Conservation (phyloP, 208 protist species). For the Crithidia thermophila region DNA sequence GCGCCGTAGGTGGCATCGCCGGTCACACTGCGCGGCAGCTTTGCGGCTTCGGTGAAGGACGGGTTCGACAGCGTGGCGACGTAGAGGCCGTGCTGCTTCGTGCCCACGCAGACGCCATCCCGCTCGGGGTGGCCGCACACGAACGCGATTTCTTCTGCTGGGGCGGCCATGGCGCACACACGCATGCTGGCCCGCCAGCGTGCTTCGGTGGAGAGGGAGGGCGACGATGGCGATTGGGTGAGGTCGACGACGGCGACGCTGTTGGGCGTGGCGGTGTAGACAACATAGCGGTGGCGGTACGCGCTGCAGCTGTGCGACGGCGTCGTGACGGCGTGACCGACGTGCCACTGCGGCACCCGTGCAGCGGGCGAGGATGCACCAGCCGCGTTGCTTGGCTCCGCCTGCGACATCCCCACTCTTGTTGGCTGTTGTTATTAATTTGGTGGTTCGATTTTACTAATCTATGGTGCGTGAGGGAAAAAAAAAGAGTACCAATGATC, state of each 20-base stretch:
- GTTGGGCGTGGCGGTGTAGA: conserved; percentile 26
- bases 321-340: conserved; percentile 24
- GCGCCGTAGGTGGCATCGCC: conserved; percentile 61
- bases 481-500: neutral
- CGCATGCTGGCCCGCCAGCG: conserved; percentile 25
- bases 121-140: conserved; percentile 55
- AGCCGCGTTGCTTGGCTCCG: too few species aligned
- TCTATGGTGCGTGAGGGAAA: too few species aligned
- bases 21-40: conserved; percentile 51
- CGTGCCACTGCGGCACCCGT: conserved; percentile 12
- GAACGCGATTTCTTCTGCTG: conserved; percentile 51
- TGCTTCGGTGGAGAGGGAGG: neutral
- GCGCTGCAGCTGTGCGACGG: conserved; percentile 24
- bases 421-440: too few species aligned
- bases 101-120: conserved; percentile 71
- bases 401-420: too few species aligned
- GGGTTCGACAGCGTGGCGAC: conserved; percentile 53
- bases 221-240: neutral
- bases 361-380: neutral
- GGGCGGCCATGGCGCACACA: conserved; percentile 17
- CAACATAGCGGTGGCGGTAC: conserved; percentile 24
- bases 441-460: too few species aligned
- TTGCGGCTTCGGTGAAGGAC: conserved; percentile 35
- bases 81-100: conserved; percentile 69
- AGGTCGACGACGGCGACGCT: conserved; percentile 23